Percentiles rank a stretch among this genome's conserved stretches.
Evolutionary conservation across 768 basidiomycete species (phyloP).

Genomic region (Amanita molliuscula): DNA sequence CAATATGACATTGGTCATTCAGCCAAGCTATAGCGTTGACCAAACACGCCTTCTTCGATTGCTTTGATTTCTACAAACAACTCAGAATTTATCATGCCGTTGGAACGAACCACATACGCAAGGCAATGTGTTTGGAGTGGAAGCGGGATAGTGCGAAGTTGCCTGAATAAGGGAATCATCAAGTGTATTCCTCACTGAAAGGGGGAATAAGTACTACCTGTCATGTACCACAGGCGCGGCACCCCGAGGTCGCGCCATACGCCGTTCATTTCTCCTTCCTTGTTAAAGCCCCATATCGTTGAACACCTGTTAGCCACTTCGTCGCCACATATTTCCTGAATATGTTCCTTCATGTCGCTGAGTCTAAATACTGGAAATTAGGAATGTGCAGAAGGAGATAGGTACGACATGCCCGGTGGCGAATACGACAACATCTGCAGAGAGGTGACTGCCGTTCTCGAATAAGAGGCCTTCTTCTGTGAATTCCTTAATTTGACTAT

Average conservation of each 20-base stretch:
- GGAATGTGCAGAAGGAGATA: background rate
- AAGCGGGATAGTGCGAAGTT: conserved; percentile 1
- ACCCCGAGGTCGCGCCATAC: conserved; percentile 38
- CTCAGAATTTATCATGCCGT: background rate
- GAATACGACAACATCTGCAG: too few species aligned
- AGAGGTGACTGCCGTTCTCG: too few species aligned
- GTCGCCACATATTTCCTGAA: conserved; percentile 32
- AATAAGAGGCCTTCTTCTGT: too few species aligned
- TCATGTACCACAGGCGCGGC: conserved; percentile 45
- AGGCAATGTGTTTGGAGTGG: conserved; percentile 4
- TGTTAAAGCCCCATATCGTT: too few species aligned
- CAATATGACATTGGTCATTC: too few species aligned
- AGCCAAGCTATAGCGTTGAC: too few species aligned
- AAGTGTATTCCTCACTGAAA: background rate
- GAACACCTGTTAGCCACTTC: conserved; percentile 32
- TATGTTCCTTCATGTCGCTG: conserved; percentile 27
- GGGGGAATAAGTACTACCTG: conserved; percentile 31
- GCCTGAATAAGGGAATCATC: background rate
- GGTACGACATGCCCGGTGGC: too few species aligned
- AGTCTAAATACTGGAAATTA: conserved; percentile 20
- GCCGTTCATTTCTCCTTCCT: conserved; percentile 50
- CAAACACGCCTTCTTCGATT: conserved; percentile 4
- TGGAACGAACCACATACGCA: background rate
- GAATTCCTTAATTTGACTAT: too few species aligned
- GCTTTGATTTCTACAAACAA: conserved; percentile 3